phyloP scores from a whole-genome alignment of 768 basidiomycete genomes.

The Boletus sensibilis region DNA sequence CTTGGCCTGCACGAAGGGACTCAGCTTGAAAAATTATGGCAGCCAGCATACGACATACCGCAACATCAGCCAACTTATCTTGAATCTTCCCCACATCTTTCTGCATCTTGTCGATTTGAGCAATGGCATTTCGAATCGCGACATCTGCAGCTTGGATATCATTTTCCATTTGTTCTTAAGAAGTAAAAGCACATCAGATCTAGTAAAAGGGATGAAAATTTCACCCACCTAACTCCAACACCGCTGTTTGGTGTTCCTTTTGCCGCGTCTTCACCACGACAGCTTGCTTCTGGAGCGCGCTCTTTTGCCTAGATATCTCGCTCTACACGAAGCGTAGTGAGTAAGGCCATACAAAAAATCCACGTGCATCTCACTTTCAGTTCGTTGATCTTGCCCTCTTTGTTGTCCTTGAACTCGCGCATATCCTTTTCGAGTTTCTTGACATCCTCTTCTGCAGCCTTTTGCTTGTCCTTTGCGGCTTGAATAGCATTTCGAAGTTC shows the following conservation, averaged over 20 bases:
- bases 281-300: slow-evolving; percentile 75
- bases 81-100: slow-evolving; percentile 63
- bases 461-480: slow-evolving; percentile 73
- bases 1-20: slow-evolving; percentile 38
- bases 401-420: slow-evolving; percentile 98
- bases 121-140: slow-evolving; percentile 32
- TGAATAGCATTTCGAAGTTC: slow-evolving; percentile 59
- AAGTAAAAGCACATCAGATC: background rate
- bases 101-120: slow-evolving; percentile 51
- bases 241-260: slow-evolving; percentile 85
- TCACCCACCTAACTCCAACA: slow-evolving; percentile 79
- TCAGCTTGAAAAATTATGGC: background rate
- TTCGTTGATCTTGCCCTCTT: slow-evolving; percentile 93
- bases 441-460: slow-evolving; percentile 69
- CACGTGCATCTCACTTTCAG: slow-evolving; percentile 61
- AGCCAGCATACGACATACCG: slow-evolving; percentile 15
- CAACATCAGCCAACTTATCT: slow-evolving; percentile 39
- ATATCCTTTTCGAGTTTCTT: slow-evolving; percentile 94
- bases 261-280: slow-evolving; percentile 82
- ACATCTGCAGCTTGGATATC: slow-evolving; percentile 29
- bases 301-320: slow-evolving; percentile 78
- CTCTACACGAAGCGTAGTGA: slow-evolving; percentile 36
- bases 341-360: background rate
- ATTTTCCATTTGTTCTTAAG: slow-evolving; percentile 30
- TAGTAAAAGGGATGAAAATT: background rate